Evolutionary conservation across 495 filamentous ascomycete genomes (phyloP), one percentile per base, ranked within the genome.

Genomic region (Filosporella fistucella): DNA sequence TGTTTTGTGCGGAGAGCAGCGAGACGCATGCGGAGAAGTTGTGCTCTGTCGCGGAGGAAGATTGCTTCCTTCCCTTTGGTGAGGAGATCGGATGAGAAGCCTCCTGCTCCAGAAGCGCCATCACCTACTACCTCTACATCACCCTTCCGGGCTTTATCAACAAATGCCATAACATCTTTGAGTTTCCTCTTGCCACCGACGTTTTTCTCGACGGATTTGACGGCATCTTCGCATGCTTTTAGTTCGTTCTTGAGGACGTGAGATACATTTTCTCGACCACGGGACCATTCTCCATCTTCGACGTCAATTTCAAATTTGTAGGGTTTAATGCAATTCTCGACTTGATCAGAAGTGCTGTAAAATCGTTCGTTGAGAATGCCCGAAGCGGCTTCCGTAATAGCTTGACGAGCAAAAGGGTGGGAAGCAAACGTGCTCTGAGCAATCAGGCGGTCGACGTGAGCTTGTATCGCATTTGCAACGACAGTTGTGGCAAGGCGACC

Each of bases 301-400:
- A 97, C 82, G 60, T 99, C 93, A 39, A 97, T 93, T 48, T 96
- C 88, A 55, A 85, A 97, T 61, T 97, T 99, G 71, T 90, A 99
- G 2, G 93, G 93, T 63, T 99, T 99, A 71, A 99, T 91, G 61
- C 93, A 97, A 59, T 96, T 96, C 64, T 99, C 93, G n/a, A 99
- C 89, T 63, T 96, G 91, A 60, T 99, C 93, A 54, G 85, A 89
- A 2, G 94, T 97, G 60, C 88, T 89, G 68, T 95, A 96, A 55
- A 94, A 95, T 2, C 91, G 81, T 49, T 99, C 93, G 51, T 90
- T 93, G 13, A 99, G 67, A 36, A 97, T 96, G 28, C 80, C 81
- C 1, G 84, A 84, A 16, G 86, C 87, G 3, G 93, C 91, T 54
- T 95, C 88, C 22, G 77, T 88, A 57, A 97, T 96, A 30, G 89